Percentiles rank a stretch among this genome's conserved stretches.
These are phyloP conservation scores for Pythium monospermum DNA, from an alignment of 352 stramenopile species.

Conservation along the genomic window DNA sequence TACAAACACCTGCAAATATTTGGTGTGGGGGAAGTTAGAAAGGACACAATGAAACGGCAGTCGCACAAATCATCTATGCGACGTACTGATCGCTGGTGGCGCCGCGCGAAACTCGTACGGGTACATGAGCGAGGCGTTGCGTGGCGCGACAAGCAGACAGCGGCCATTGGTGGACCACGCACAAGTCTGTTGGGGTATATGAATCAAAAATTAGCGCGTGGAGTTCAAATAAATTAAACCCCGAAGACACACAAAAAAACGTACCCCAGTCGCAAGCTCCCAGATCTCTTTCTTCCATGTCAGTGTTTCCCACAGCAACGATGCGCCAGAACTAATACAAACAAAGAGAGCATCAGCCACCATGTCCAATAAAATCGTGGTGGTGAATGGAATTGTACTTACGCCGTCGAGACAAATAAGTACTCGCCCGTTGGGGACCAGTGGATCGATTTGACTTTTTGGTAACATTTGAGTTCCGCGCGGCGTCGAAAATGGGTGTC, in stretches of 20 bases:
- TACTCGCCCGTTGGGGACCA: conserved; percentile 84
- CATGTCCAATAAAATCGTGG: background rate
- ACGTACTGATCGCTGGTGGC: conserved; percentile 55
- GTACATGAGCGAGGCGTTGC: conserved; percentile 52
- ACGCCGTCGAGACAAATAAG: conserved; percentile 72
- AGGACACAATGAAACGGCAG: too few relatives aligned
- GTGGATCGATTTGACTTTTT: conserved; percentile 42
- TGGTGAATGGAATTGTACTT: conserved; percentile 3
- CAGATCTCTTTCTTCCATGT: conserved; percentile 79
- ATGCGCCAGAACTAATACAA: conserved; percentile 38
- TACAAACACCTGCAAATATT: conserved; percentile 46
- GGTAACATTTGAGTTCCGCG: conserved; percentile 58
- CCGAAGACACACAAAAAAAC: conserved; percentile 10
- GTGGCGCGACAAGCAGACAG: conserved; percentile 59
- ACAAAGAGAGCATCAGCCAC: background rate
- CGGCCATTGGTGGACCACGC: conserved; percentile 69
- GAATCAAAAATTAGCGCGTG: too few relatives aligned
- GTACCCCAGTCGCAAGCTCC: conserved; percentile 57
- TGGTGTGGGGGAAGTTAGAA: too few relatives aligned
- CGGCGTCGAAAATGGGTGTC: conserved; percentile 49
- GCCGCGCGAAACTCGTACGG: conserved; percentile 63
- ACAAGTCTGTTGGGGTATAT: conserved; percentile 33
- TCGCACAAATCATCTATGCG: too few relatives aligned
- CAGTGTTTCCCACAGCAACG: conserved; percentile 73
- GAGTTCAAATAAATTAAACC: too few relatives aligned